phyloP scores from a whole-genome alignment of 2,329 filamentous ascomycete species.

The Rhynchosporium agropyri region DNA sequence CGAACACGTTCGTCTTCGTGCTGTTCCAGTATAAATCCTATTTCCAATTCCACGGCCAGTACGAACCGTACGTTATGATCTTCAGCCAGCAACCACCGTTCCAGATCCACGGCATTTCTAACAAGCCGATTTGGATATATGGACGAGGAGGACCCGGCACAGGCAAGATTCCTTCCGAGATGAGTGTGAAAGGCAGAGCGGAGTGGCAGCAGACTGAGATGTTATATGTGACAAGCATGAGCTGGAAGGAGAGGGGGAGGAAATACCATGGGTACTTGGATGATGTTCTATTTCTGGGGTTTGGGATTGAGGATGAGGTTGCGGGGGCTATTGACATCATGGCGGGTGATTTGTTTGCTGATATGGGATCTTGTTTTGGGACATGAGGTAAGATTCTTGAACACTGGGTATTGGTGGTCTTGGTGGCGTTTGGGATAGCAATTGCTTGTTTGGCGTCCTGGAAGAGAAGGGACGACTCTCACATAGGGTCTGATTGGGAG shows the following conservation, averaged over 20 bases:
- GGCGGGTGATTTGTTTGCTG: constrained; percentile 52
- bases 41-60: constrained; percentile 52
- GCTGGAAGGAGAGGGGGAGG: constrained; percentile 52
- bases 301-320: constrained; percentile 57
- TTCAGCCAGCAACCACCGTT: constrained; percentile 54
- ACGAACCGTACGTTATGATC: constrained; percentile 59
- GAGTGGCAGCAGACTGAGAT: constrained; percentile 50
- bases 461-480: not conserved
- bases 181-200: not conserved
- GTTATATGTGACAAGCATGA: constrained; percentile 60
- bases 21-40: constrained; percentile 59
- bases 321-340: constrained; percentile 54
- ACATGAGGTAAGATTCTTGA: not conserved
- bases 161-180: not conserved
- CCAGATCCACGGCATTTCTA: constrained; percentile 52
- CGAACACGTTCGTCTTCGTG: constrained; percentile 57
- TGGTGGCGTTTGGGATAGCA: not conserved
- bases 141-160: constrained; percentile 46
- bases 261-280: constrained; percentile 60
- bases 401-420: not conserved
- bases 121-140: constrained; percentile 57
- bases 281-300: constrained; percentile 56
- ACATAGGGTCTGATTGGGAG: not conserved
- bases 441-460: no score
- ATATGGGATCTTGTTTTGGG: constrained; percentile 44